Conservation (phyloP, 1,284 basidiomycete genomes). For the Erythrobasidium hasegawianum region DNA sequence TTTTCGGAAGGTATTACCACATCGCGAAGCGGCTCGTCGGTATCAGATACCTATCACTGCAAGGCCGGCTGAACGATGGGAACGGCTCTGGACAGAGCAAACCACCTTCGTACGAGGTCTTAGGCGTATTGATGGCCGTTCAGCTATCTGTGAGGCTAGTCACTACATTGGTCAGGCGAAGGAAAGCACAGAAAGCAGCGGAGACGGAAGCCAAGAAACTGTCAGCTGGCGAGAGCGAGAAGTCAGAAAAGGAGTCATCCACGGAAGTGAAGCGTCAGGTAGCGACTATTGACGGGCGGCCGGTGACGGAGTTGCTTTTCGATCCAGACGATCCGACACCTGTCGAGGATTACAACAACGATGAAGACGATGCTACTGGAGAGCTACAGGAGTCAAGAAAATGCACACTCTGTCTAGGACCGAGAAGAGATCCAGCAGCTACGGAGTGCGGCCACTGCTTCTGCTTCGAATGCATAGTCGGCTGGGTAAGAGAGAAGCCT, state of each 20-base stretch:
- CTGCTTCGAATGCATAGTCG: conserved; percentile 50
- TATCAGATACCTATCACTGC: conserved; percentile 45
- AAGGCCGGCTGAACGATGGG: conserved; percentile 29
- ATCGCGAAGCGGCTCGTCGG: conserved; percentile 48
- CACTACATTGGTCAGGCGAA: conserved; percentile 35
- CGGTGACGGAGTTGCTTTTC: conserved; percentile 38
- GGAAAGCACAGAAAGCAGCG: conserved; percentile 26
- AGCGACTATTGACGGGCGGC: conserved; percentile 42
- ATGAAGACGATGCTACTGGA: conserved; percentile 37
- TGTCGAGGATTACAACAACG: conserved; percentile 38
- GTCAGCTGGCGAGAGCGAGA: conserved; percentile 27
- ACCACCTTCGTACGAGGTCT: conserved; percentile 49
- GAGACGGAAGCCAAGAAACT: conserved; percentile 16
- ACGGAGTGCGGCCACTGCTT: conserved; percentile 51
- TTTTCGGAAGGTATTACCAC: conserved; percentile 50
- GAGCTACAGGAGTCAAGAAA: conserved; percentile 38
- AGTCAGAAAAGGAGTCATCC: conserved; percentile 12
- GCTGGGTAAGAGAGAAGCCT: conserved; percentile 50
- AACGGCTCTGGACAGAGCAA: conserved; percentile 33
- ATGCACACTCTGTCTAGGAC: conserved; percentile 50
- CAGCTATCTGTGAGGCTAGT: conserved; percentile 47
- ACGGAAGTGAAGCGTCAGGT: conserved; percentile 8
- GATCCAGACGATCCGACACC: conserved; percentile 43
- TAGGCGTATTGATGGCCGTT: conserved; percentile 48
- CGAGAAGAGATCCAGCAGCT: conserved; percentile 44